A percentile compares a stretch with the other conserved stretches of the same genome.
Evolutionary conservation across 257 asterid genomes (phyloP).

Genomic region (Nicotiana benthamiana): DNA sequence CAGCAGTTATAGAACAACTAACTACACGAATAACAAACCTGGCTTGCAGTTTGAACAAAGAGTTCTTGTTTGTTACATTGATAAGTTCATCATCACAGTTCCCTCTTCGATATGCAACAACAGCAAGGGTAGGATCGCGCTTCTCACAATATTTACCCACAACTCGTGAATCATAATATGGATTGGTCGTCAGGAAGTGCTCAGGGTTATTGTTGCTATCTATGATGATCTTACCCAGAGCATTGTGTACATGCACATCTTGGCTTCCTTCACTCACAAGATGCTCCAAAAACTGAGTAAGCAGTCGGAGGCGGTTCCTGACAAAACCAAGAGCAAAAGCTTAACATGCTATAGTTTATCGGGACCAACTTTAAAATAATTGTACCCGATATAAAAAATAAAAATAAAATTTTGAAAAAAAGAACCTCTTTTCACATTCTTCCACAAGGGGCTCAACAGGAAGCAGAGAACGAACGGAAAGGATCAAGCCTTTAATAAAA

Average conservation of each 20-base stretch:
- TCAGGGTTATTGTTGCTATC: conserved; percentile 98
- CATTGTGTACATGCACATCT: conserved; percentile 99
- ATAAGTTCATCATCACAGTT: conserved; percentile 96
- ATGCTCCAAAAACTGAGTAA: conserved; percentile 97
- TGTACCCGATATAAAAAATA: background rate
- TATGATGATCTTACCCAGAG: conserved; percentile 95
- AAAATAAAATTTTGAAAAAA: conserved; percentile 1
- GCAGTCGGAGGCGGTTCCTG: conserved; percentile 97
- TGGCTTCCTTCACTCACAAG: conserved; percentile 99
- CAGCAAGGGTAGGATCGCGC: conserved; percentile 99
- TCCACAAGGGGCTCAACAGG: conserved; percentile 99
- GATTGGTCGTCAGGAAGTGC: conserved; percentile 98
- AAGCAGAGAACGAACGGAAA: conserved; percentile 97
- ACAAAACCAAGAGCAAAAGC: conserved; percentile 6
- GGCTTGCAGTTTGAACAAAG: conserved; percentile 93
- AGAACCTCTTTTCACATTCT: conserved; percentile 95
- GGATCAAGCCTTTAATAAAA: conserved; percentile 91
- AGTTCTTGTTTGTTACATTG: conserved; percentile 89
- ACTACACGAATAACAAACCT: conserved; percentile 48
- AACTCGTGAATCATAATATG: conserved; percentile 95
- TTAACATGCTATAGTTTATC: background rate
- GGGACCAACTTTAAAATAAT: background rate
- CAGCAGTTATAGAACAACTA: background rate
- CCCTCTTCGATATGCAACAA: conserved; percentile 98
- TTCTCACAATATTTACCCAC: conserved; percentile 99